Evolutionary conservation across 441 rosid genomes (phyloP).

Genomic region (Biscutella auriculata): DNA sequence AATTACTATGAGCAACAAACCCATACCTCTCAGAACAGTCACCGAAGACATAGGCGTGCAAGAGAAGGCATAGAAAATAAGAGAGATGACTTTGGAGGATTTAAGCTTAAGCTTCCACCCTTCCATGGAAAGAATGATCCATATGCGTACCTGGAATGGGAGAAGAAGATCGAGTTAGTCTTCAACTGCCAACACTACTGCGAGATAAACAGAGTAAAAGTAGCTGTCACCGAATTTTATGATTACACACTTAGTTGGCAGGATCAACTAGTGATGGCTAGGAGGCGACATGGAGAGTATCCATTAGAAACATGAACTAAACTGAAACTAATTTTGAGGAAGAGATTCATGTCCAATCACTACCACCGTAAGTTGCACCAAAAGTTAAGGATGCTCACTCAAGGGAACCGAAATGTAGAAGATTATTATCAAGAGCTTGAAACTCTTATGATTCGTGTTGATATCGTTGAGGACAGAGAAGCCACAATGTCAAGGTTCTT

Average conservation of each 20-base stretch:
- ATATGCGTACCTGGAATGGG: neutral
- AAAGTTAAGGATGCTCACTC: neutral
- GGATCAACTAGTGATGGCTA: neutral
- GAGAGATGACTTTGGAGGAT: neutral
- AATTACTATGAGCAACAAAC: no score
- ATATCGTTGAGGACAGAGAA: no score
- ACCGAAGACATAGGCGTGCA: no score
- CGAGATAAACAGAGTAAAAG: neutral
- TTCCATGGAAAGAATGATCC: neutral
- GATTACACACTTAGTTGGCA: neutral
- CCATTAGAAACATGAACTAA: neutral
- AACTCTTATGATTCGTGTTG: neutral
- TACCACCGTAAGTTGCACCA: neutral
- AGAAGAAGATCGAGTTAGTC: neutral
- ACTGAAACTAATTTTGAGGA: neutral
- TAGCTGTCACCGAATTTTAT: neutral
- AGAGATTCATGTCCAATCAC: neutral
- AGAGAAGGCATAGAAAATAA: no score
- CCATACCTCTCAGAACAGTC: no score
- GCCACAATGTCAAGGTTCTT: no score
- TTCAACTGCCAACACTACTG: neutral
- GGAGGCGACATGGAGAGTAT: neutral
- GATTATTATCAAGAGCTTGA: neutral
- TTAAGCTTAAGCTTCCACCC: neutral
- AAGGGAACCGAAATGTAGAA: neutral